Conservation (phyloP, 2,329 filamentous ascomycete species). For the Alternaria dauci region DNA sequence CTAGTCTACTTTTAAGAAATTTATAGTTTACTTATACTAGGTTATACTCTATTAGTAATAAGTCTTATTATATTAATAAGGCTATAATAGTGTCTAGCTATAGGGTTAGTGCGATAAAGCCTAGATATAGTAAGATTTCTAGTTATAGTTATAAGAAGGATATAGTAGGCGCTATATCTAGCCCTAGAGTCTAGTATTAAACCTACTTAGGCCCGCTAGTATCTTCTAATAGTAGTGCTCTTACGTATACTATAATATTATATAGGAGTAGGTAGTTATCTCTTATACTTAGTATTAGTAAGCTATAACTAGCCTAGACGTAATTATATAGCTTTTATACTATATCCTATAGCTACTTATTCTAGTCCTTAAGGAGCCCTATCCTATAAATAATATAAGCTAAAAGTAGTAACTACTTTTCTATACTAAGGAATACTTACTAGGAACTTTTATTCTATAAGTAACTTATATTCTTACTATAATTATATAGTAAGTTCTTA, state of each 20-base stretch:
- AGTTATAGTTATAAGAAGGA: neutral
- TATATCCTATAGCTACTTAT: neutral
- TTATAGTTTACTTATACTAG: neutral
- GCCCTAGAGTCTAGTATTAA: neutral
- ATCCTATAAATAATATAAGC: neutral
- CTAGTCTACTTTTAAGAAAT: neutral
- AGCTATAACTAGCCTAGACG: neutral
- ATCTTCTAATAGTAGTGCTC: neutral
- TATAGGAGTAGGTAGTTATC: neutral
- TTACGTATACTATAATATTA: neutral
- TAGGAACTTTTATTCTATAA: neutral
- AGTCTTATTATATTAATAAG: neutral
- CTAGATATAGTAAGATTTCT: neutral
- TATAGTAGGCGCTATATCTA: neutral
- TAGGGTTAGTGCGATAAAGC: neutral
- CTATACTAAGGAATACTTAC: neutral
- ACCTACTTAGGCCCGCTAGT: neutral
- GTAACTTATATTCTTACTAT: neutral
- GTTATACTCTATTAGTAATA: neutral
- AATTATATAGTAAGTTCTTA: neutral
- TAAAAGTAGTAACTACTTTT: neutral
- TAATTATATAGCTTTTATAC: conserved; percentile 4
- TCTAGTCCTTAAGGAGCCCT: conserved; percentile 7
- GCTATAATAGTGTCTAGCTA: neutral
- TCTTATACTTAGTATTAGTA: neutral